phyloP scores from a whole-genome alignment of 805 yeast species.

The Pichia heedii region DNA sequence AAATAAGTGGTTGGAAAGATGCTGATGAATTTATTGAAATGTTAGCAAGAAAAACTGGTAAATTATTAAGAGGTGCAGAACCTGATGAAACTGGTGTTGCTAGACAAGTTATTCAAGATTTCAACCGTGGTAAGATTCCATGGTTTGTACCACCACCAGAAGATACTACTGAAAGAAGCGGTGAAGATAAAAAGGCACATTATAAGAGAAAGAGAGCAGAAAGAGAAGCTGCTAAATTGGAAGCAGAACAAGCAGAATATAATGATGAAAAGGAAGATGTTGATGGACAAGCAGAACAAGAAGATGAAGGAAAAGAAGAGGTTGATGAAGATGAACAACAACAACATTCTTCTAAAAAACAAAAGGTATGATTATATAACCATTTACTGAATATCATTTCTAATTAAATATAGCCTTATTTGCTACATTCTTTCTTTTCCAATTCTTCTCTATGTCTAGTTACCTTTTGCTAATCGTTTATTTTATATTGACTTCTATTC shows the following conservation, averaged over 20 bases:
- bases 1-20: constrained; percentile 80
- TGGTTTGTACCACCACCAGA: constrained; percentile 96
- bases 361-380: too few relatives aligned
- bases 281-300: constrained; percentile 18
- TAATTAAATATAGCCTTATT: background rate
- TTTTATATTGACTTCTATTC: too few relatives aligned
- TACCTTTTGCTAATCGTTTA: background rate
- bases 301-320: constrained; percentile 20
- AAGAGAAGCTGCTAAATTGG: constrained; percentile 28
- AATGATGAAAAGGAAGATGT: constrained; percentile 15
- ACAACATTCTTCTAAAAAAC: constrained; percentile 14
- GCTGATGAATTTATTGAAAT: constrained; percentile 79
- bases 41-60: constrained; percentile 87
- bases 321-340: constrained; percentile 19
- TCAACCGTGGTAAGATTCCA: constrained; percentile 95
- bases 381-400: too few relatives aligned
- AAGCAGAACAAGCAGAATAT: constrained; percentile 18
- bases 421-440: background rate
- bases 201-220: constrained; percentile 46
- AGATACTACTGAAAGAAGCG: constrained; percentile 48
- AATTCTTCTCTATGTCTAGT: background rate
- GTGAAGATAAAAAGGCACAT: constrained; percentile 47
- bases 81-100: constrained; percentile 94
- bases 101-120: constrained; percentile 83
- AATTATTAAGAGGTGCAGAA: constrained; percentile 93